A percentile compares a stretch with the other conserved stretches of the same genome.
These are phyloP conservation scores for Brettanomyces custersianus DNA, from an alignment of 805 yeast genomes.

Conservation along the genomic window DNA sequence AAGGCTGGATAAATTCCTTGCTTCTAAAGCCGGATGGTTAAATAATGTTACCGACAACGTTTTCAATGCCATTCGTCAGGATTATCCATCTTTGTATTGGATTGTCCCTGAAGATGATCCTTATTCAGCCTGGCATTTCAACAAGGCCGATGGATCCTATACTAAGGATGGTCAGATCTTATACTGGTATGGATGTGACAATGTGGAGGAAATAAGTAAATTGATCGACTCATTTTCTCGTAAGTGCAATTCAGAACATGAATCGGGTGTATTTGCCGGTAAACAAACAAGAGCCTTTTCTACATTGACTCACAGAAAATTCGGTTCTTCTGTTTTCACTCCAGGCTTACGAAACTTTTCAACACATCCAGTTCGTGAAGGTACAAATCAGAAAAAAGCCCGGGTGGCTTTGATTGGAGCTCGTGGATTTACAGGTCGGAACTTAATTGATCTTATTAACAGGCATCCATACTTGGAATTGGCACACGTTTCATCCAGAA, in stretches of 20 bases:
- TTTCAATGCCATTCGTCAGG: conserved; percentile 72
- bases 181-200: conserved; percentile 88
- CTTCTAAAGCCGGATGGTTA: conserved; percentile 90
- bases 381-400: conserved; percentile 51
- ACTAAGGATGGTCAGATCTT: conserved; percentile 80
- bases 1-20: conserved; percentile 73
- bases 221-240: conserved; percentile 52
- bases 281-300: conserved; percentile 21
- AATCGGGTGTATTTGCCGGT: conserved; percentile 35
- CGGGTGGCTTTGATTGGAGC: conserved; percentile 95
- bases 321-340: background rate
- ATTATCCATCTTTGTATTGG: conserved; percentile 75
- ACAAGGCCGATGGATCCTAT: conserved; percentile 90
- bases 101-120: conserved; percentile 82
- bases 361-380: conserved; percentile 45
- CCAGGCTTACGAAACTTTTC: background rate
- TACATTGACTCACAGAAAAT: conserved; percentile 23
- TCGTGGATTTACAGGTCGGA: conserved; percentile 95
- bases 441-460: conserved; percentile 78
- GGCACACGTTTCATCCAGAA: conserved; percentile 93
- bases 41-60: conserved; percentile 95
- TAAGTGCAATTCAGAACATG: conserved; percentile 25
- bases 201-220: conserved; percentile 50
- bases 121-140: conserved; percentile 85
- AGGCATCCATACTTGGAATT: conserved; percentile 81